Conservation (phyloP, 345 rosid genomes). For the Moricandia arvensis region DNA sequence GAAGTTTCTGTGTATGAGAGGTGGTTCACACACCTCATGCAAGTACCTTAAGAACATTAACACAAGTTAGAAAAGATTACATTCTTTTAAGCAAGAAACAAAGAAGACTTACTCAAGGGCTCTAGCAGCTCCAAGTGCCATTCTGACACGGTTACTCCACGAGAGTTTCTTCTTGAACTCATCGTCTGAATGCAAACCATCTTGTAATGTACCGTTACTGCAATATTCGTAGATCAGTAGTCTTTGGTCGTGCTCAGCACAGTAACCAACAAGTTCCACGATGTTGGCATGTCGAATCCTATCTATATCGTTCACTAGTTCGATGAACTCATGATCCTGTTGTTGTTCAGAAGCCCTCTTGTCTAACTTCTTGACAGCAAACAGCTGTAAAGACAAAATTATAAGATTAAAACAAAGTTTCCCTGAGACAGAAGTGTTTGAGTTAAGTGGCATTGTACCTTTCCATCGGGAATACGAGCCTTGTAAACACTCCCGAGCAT, state of each 20-base stretch:
- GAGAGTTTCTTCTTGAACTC: conserved; percentile 63
- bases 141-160: conserved; percentile 76
- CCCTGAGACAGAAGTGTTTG: background rate
- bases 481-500: conserved; percentile 93
- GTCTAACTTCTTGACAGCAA: conserved; percentile 92
- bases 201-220: conserved; percentile 80
- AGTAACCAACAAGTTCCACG: conserved; percentile 87
- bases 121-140: conserved; percentile 95
- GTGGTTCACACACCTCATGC: conserved; percentile 95
- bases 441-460: conserved; percentile 43
- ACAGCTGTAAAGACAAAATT: conserved; percentile 54
- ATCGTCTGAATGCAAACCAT: conserved; percentile 79
- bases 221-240: conserved; percentile 89
- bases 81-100: background rate
- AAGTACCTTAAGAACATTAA: conserved; percentile 57
- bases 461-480: conserved; percentile 81
- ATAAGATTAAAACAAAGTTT: background rate
- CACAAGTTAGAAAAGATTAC: background rate
- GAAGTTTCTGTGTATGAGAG: conserved; percentile 84
- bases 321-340: conserved; percentile 74
- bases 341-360: conserved; percentile 63
- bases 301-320: conserved; percentile 75
- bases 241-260: conserved; percentile 92
- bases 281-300: conserved; percentile 79
- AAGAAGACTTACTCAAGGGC: conserved; percentile 83